Evolutionary conservation across 306 rosid genomes (phyloP), one percentile per base, ranked within the genome.

Genomic region (Lathyrus sativus): DNA sequence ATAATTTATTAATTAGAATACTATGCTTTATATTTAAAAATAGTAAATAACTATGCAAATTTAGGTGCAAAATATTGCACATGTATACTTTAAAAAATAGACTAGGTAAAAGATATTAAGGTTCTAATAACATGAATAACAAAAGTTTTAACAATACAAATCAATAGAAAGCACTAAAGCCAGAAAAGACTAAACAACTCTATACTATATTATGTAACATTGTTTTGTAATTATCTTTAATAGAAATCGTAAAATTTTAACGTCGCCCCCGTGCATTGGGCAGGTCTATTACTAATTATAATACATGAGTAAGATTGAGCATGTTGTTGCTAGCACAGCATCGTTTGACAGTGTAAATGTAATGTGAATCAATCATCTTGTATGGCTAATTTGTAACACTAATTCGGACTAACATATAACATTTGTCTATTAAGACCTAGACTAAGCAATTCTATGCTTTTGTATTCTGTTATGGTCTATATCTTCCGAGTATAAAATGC

Each of bases 401-500:
- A 37, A 19, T 28, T n/a, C 39, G 19, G 18, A 43, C 42, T 10
- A 55, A n/a, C 15, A 31, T 31, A 62, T 31, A 71, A 44, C 45
- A 38, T 13, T 6, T 69, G 68, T 62, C 68, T 42, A 53, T 71
- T 29, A 41, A 14, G 46, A 81, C 65, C 67, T 57, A 55, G 50
- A 22, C 79, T 79, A 87, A 1, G 79, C 72, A 17, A 84, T 70
- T 61, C 50, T 81, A 9, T 83, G 81, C 59, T 84, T 84, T 74
- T 74, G 80, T 53, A 79, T 19, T 39, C 73, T 57, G 18, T 71
- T 41, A 14, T 10, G 85, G 53, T 59, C 78, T 42, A 41, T 37
- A 59, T 79, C 86, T 76, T 81, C 88, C 1, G 82, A 71, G 80
- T 75, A 79, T 12, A 86, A 82, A 59, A 91, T 62, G 63, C 92